phyloP scores from a whole-genome alignment of 2,329 filamentous ascomycete species.

The Fusarium protoensiforme region DNA sequence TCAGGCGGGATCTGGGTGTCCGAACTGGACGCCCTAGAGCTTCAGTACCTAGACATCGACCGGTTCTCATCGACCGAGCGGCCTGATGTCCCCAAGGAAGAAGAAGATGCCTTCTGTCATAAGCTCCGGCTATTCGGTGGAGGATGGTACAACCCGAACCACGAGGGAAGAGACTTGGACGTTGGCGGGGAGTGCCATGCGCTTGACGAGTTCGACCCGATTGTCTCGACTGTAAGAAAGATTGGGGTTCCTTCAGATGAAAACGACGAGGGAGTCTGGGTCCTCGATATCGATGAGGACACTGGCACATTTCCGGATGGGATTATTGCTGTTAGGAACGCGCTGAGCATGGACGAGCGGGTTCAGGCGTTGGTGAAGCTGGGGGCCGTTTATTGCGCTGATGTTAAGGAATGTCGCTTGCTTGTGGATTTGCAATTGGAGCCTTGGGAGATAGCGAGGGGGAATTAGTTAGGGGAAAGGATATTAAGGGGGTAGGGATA shows the following conservation, averaged over 20 bases:
- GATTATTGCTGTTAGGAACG: constrained; percentile 6
- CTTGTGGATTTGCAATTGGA: neutral
- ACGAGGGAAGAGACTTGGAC: constrained; percentile 4
- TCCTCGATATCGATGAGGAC: constrained; percentile 8
- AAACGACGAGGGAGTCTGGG: constrained; percentile 4
- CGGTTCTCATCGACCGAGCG: constrained; percentile 14
- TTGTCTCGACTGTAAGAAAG: constrained; percentile 11
- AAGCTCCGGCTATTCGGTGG: constrained; percentile 11
- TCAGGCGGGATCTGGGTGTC: constrained; percentile 14
- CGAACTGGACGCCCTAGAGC: constrained; percentile 12
- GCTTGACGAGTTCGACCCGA: constrained; percentile 2
- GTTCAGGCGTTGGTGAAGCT: constrained; percentile 10
- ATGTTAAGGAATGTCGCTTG: neutral
- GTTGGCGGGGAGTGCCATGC: constrained; percentile 4
- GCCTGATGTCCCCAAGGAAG: constrained; percentile 5
- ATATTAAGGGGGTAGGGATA: neutral
- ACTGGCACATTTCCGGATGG: constrained; percentile 8
- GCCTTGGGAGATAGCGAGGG: neutral
- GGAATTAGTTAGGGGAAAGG: neutral
- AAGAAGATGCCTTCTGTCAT: constrained; percentile 14
- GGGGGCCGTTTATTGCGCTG: neutral
- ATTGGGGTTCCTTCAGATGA: constrained; percentile 7
- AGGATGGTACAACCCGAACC: constrained; percentile 10
- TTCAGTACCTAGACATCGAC: constrained; percentile 13
- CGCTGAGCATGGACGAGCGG: constrained; percentile 11